Percentiles rank a stretch among this genome's conserved stretches.
phyloP scores from a whole-genome alignment of 2,329 filamentous ascomycete genomes.

The Epichloe festucae region DNA sequence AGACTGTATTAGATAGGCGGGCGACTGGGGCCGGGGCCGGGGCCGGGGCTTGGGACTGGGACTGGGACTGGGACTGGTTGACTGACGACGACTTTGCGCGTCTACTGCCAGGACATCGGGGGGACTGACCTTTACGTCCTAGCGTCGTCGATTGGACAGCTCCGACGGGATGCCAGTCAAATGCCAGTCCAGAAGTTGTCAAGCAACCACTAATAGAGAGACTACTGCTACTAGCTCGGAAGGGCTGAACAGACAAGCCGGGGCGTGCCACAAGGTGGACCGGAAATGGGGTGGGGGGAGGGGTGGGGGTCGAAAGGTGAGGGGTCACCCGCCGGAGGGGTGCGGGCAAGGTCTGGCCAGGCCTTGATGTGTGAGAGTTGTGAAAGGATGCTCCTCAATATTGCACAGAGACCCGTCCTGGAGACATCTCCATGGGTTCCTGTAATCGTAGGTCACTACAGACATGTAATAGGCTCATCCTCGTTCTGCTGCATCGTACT shows the following conservation, averaged over 20 bases:
- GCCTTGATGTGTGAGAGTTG: neutral
- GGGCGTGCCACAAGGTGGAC: conserved; percentile 4
- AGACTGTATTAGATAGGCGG: neutral
- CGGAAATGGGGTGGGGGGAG: neutral
- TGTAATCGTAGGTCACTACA: neutral
- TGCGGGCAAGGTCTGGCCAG: neutral
- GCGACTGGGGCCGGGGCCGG: neutral
- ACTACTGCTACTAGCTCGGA: conserved; percentile 20
- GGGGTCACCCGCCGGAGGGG: neutral
- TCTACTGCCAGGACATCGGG: neutral
- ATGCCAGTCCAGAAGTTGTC: conserved; percentile 9
- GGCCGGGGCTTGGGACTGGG: no score
- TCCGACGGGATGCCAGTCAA: conserved; percentile 15
- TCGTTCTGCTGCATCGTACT: no score
- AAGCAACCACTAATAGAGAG: conserved; percentile 3
- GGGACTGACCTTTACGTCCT: conserved; percentile 1
- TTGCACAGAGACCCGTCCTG: no score
- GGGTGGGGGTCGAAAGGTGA: neutral
- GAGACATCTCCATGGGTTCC: no score
- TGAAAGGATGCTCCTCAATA: neutral
- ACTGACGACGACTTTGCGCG: neutral
- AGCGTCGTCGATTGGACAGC: conserved; percentile 2
- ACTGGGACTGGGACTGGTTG: neutral
- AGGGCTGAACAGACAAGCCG: conserved; percentile 22
- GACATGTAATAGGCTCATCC: neutral